Evolutionary conservation across 257 asterid species (phyloP).

Genomic region (Plantago major): DNA sequence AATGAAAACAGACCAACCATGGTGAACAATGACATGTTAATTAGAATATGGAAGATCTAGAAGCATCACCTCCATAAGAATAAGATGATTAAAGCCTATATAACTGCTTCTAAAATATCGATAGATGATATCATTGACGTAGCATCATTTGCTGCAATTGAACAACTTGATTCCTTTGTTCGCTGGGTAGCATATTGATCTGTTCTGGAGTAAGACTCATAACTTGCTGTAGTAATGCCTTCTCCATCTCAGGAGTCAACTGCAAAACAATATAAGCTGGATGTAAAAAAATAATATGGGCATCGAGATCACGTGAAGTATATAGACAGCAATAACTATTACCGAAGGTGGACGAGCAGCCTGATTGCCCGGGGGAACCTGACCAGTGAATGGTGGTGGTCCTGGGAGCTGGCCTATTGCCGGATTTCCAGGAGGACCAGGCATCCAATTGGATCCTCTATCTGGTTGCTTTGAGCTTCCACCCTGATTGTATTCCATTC

Average conservation of each 20-base stretch:
- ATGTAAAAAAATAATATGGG: slow-evolving; percentile 1
- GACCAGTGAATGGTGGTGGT: slow-evolving; percentile 51
- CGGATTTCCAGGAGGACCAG: slow-evolving; percentile 45
- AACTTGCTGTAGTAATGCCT: slow-evolving; percentile 84
- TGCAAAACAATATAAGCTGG: slow-evolving; percentile 28
- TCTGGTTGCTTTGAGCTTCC: slow-evolving; percentile 71
- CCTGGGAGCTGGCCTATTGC: slow-evolving; percentile 51
- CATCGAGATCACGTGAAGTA: not conserved
- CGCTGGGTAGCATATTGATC: slow-evolving; percentile 77
- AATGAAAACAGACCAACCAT: too few relatives aligned
- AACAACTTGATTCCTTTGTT: slow-evolving; percentile 84
- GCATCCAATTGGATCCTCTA: slow-evolving; percentile 58
- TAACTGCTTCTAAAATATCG: slow-evolving; percentile 7
- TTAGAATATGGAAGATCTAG: not conserved
- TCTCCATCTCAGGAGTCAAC: slow-evolving; percentile 87
- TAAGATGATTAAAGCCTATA: not conserved
- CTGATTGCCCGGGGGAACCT: slow-evolving; percentile 63
- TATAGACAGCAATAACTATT: slow-evolving; percentile 15
- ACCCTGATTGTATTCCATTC: slow-evolving; percentile 66
- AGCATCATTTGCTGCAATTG: slow-evolving; percentile 84
- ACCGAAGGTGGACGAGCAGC: slow-evolving; percentile 58
- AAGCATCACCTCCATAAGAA: slow-evolving; percentile 5
- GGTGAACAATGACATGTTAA: too few relatives aligned
- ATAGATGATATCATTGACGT: slow-evolving; percentile 42
- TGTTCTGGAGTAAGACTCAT: slow-evolving; percentile 92